phyloP scores from a whole-genome alignment of 192 early-diverging fungal species.

The Umbelopsis sp. region DNA sequence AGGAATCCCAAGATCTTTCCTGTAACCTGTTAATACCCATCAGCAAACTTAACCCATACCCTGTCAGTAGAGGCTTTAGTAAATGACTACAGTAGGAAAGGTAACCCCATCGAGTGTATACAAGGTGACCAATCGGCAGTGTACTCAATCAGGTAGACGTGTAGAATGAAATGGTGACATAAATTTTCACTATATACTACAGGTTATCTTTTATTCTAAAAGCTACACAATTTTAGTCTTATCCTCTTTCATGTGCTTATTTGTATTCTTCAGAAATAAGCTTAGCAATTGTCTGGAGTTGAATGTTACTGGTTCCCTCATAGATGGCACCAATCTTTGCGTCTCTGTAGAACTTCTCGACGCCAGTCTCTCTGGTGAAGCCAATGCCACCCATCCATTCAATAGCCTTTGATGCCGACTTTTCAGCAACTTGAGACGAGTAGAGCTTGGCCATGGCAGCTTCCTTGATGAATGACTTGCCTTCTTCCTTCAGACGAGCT shows the following conservation, averaged over 20 bases:
- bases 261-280: conserved; percentile 41
- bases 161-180: neutral
- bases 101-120: no score
- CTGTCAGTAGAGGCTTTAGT: no score
- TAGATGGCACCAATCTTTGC: conserved; percentile 98
- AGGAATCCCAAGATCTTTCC: no score
- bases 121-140: no score
- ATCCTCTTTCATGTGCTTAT: conserved; percentile 19
- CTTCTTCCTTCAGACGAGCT: conserved; percentile 91
- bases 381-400: conserved; percentile 99
- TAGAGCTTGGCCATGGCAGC: conserved; percentile 99
- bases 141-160: neutral
- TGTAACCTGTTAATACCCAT: no score
- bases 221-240: neutral
- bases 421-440: conserved; percentile 92
- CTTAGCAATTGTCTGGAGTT: conserved; percentile 89
- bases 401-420: conserved; percentile 80
- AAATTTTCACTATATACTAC: neutral
- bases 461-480: conserved; percentile 89
- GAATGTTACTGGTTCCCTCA: conserved; percentile 95
- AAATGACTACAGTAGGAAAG: no score
- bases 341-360: conserved; percentile 97
- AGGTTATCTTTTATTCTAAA: neutral
- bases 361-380: conserved; percentile 74
- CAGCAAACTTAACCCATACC: no score